Percentiles rank a stretch among this genome's conserved stretches.
Conservation (phyloP, 495 filamentous ascomycete genomes). For the Clohesyomyces aquaticus region DNA sequence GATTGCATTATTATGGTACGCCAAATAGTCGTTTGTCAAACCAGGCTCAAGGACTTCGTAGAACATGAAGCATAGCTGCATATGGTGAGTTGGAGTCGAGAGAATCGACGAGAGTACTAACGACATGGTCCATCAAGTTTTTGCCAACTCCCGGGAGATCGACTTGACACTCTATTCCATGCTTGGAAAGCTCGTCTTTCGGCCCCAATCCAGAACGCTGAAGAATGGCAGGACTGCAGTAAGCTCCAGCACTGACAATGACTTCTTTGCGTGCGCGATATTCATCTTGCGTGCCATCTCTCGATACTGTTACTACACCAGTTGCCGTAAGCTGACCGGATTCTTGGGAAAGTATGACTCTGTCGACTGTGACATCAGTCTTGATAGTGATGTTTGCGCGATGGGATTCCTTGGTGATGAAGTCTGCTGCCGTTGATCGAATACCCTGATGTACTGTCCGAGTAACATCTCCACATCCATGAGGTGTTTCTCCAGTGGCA, state of each 20-base stretch:
- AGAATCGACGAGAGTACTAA: constrained; percentile 4
- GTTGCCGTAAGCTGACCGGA: constrained; percentile 8
- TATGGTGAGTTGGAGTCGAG: not conserved
- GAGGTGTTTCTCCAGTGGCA: constrained; percentile 42
- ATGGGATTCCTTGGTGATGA: constrained; percentile 19
- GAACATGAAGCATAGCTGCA: constrained; percentile 48
- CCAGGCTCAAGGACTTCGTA: constrained; percentile 54
- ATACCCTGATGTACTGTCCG: constrained; percentile 21
- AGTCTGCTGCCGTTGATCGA: constrained; percentile 21
- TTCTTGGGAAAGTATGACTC: constrained; percentile 6
- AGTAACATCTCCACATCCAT: constrained; percentile 21
- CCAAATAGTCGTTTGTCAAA: constrained; percentile 47
- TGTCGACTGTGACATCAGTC: constrained; percentile 19
- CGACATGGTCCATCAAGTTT: constrained; percentile 34
- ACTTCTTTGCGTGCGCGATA: constrained; percentile 29
- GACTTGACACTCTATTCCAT: constrained; percentile 25
- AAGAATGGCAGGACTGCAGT: constrained; percentile 32
- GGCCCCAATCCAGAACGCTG: constrained; percentile 32
- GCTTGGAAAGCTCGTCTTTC: constrained; percentile 17
- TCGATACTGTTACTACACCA: not conserved
- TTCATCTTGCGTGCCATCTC: constrained; percentile 5
- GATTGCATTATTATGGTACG: constrained; percentile 19
- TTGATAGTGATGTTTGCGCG: constrained; percentile 24
- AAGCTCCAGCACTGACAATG: constrained; percentile 31
- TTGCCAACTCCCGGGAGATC: constrained; percentile 34